Evolutionary conservation across 1,139 yeast genomes (phyloP), one percentile per base, ranked within the genome.

Genomic region (Magnusiomyces suaveolens): DNA sequence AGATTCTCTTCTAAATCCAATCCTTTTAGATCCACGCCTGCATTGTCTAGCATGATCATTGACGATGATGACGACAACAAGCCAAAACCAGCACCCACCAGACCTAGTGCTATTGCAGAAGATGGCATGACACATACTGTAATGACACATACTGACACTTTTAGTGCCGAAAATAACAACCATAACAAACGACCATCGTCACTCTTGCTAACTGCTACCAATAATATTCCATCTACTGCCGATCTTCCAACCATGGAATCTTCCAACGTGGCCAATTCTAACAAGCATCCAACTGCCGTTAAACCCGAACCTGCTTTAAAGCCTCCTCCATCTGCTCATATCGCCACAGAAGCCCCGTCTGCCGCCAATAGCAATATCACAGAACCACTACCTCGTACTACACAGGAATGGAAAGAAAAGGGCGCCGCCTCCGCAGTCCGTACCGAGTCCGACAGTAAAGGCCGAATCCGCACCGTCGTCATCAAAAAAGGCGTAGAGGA

Each of bases 401-500:
- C 49, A 14, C 64, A 64, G 26, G 68, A 67, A 33, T 68, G 72
- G 72, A 62, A 65, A 36, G 73, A 70, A 32, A 63, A 70, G 54
- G 83, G 84, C 16, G 83, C 84, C 2, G 84, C 84, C 1, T 72
- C 75, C 43, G 65, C 76, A 2, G 71, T 78, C 16, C 74, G 72
- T 54, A 72, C 72, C n/a, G 72, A 73, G n/a, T 65, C 65, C 10
- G 78, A 77, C 57, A 69, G 69, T 8, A 68, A 75, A 16, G 85
- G 85, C 8, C 69, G 72, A 46, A 68, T 71, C 1, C 69, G 72
- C 3, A 77, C 77, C 2, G 70, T 71, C 53, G 68, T 81, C 3
- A 73, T 56, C 23, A 70, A 71, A 53, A 75, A 75, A 60, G 76
- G 76, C 20, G 96, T 90, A 1, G 78, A 79, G 60, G 98, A 92